phyloP scores from a whole-genome alignment of 257 asterid species.

The Avicennia marina region DNA sequence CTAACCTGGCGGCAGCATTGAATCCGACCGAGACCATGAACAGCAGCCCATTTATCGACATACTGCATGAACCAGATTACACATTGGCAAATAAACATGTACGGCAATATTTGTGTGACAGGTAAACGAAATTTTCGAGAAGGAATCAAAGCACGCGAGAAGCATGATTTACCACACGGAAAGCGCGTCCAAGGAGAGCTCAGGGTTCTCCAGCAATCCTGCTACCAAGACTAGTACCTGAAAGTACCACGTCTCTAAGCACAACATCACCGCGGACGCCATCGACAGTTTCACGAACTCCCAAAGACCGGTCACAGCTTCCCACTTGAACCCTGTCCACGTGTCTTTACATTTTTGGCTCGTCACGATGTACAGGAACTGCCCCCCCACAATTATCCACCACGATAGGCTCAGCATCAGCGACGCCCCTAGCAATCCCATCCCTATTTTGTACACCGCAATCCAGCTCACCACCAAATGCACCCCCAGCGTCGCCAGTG shows the following conservation, averaged over 20 bases:
- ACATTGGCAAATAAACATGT: too few relatives aligned
- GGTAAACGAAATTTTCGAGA: background rate
- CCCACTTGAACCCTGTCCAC: conserved; percentile 49
- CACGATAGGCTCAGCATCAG: conserved; percentile 47
- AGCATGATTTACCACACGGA: conserved; percentile 33
- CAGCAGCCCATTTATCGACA: conserved; percentile 38
- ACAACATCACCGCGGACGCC: conserved; percentile 55
- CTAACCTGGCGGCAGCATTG: conserved; percentile 58
- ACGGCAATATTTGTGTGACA: too few relatives aligned
- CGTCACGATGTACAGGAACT: conserved; percentile 27
- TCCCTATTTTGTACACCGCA: conserved; percentile 34
- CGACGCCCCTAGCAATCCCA: conserved; percentile 45
- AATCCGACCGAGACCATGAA: conserved; percentile 51
- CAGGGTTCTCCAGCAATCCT: conserved; percentile 41
- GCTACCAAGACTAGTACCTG: conserved; percentile 44
- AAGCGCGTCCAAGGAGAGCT: conserved; percentile 41
- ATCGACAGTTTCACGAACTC: conserved; percentile 43
- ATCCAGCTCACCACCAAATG: conserved; percentile 37
- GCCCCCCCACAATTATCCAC: conserved; percentile 46
- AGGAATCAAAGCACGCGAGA: background rate
- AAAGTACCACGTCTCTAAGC: conserved; percentile 60
- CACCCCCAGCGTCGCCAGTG: conserved; percentile 38
- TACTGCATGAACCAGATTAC: conserved; percentile 26
- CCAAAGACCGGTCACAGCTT: conserved; percentile 46
- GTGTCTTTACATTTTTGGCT: conserved; percentile 42